A percentile compares a stretch with the other conserved stretches of the same genome.
Conservation (phyloP, 352 stramenopile genomes). For the Phytophthora uliginosa region DNA sequence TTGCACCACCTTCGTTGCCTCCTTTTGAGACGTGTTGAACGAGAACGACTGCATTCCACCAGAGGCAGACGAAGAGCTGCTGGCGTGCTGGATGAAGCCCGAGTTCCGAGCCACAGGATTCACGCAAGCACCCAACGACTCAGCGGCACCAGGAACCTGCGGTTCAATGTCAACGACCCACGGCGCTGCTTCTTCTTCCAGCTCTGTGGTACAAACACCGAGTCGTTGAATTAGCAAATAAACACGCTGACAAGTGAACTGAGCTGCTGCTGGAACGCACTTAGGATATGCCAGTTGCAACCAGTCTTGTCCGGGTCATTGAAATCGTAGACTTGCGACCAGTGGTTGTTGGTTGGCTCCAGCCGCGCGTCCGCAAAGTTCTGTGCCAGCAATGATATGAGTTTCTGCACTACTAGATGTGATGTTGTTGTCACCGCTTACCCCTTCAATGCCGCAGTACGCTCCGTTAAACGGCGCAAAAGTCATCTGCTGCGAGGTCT, state of each 20-base stretch:
- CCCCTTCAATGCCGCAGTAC: slow-evolving; percentile 75
- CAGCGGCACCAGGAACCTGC: slow-evolving; percentile 42
- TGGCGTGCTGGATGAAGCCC: slow-evolving; percentile 64
- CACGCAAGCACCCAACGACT: slow-evolving; percentile 52
- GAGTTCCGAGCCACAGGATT: slow-evolving; percentile 74
- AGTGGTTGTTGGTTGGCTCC: slow-evolving; percentile 91
- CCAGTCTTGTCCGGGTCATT: slow-evolving; percentile 90
- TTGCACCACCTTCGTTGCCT: slow-evolving; percentile 37
- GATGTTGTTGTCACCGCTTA: slow-evolving; percentile 17
- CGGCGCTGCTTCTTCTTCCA: slow-evolving; percentile 47
- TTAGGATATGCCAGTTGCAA: slow-evolving; percentile 76
- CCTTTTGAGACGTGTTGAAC: slow-evolving; percentile 70
- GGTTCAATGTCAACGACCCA: slow-evolving; percentile 68
- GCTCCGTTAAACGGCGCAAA: slow-evolving; percentile 93
- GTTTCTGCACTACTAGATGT: not conserved
- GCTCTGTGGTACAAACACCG: slow-evolving; percentile 32
- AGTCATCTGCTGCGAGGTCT: slow-evolving; percentile 86
- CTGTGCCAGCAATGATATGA: slow-evolving; percentile 23
- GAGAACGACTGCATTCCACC: slow-evolving; percentile 71
- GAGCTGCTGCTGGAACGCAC: slow-evolving; percentile 32
- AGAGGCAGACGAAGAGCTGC: slow-evolving; percentile 38
- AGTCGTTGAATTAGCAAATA: slow-evolving; percentile 6
- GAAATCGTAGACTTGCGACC: slow-evolving; percentile 94
- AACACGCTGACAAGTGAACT: not conserved
- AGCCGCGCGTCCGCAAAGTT: slow-evolving; percentile 80